Percentiles rank a stretch among this genome's conserved stretches.
Evolutionary conservation across 257 asterid genomes (phyloP).

Genomic region (Capsicum pubescens): DNA sequence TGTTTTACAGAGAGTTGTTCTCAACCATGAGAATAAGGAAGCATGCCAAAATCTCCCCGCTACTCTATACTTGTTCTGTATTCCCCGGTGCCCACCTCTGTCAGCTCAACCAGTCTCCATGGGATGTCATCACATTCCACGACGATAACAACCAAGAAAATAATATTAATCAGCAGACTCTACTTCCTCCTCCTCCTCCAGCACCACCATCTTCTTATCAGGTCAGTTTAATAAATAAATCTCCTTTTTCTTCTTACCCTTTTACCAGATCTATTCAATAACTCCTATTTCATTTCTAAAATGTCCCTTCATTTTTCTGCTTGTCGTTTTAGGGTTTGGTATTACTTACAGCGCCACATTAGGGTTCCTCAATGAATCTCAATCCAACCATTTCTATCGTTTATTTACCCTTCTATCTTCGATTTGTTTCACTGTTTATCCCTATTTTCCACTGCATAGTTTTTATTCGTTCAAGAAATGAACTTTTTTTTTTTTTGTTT

Average conservation of each 20-base stretch:
- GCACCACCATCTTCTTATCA: conserved; percentile 39
- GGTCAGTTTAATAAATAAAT: neutral
- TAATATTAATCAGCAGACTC: conserved; percentile 39
- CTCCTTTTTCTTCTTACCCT: conserved; percentile 16
- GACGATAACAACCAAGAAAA: neutral
- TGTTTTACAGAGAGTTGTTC: neutral
- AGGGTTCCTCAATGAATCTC: conserved; percentile 49
- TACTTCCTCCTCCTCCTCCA: conserved; percentile 33
- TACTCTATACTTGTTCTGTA: conserved; percentile 28
- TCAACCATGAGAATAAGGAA: conserved; percentile 57
- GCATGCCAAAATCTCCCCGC: conserved; percentile 50
- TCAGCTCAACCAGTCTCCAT: conserved; percentile 59
- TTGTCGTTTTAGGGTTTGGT: conserved; percentile 63
- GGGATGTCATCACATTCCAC: conserved; percentile 77
- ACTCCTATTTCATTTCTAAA: neutral
- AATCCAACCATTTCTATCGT: conserved; percentile 42
- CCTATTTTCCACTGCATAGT: conserved; percentile 26
- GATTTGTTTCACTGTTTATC: conserved; percentile 36
- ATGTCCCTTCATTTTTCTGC: conserved; percentile 33
- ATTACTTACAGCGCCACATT: neutral
- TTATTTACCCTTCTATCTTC: conserved; percentile 24
- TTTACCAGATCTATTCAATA: conserved; percentile 41
- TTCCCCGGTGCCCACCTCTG: conserved; percentile 38
- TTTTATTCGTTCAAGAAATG: conserved; percentile 34
- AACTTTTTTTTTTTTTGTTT: neutral